Evolutionary conservation across 192 early-diverging fungal genomes (phyloP).

Genomic region (Backusella luteola): DNA sequence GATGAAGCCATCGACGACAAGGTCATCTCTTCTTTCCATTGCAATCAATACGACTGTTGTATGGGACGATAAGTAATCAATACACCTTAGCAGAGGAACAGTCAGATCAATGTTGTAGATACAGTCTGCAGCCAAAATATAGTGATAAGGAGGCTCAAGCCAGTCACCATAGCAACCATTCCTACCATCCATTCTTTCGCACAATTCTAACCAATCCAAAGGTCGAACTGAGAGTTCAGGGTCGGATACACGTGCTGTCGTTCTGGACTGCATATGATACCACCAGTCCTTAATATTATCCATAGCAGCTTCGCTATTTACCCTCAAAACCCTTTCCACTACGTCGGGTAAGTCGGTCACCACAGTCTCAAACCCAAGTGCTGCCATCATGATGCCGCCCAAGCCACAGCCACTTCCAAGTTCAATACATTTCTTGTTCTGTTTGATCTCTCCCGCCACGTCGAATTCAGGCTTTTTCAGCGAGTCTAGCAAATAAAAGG

Average conservation of each 20-base stretch:
- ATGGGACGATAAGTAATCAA: slow-evolving; percentile 11
- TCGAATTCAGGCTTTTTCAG: slow-evolving; percentile 11
- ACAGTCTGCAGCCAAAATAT: slow-evolving; percentile 37
- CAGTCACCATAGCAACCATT: background rate
- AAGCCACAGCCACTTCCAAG: slow-evolving; percentile 38
- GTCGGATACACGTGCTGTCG: background rate
- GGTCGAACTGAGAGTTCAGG: slow-evolving; percentile 10
- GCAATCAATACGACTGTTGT: slow-evolving; percentile 19
- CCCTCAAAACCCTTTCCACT: slow-evolving; percentile 18
- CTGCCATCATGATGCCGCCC: slow-evolving; percentile 27
- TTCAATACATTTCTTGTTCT: slow-evolving; percentile 28
- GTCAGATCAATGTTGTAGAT: slow-evolving; percentile 31
- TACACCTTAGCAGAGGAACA: slow-evolving; percentile 22
- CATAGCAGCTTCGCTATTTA: slow-evolving; percentile 15
- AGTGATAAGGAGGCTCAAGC: slow-evolving; percentile 21
- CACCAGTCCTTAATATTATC: slow-evolving; percentile 20
- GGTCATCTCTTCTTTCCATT: slow-evolving; percentile 34
- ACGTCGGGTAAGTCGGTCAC: slow-evolving; percentile 31
- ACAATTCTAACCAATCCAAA: slow-evolving; percentile 31
- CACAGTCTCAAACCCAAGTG: slow-evolving; percentile 25
- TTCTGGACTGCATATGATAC: slow-evolving; percentile 11
- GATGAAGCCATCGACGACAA: slow-evolving; percentile 31
- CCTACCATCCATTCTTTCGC: background rate
- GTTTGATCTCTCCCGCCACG: background rate
- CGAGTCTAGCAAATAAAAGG: slow-evolving; percentile 20